phyloP scores from a whole-genome alignment of 768 basidiomycete species.

The Dioszegia hungarica region DNA sequence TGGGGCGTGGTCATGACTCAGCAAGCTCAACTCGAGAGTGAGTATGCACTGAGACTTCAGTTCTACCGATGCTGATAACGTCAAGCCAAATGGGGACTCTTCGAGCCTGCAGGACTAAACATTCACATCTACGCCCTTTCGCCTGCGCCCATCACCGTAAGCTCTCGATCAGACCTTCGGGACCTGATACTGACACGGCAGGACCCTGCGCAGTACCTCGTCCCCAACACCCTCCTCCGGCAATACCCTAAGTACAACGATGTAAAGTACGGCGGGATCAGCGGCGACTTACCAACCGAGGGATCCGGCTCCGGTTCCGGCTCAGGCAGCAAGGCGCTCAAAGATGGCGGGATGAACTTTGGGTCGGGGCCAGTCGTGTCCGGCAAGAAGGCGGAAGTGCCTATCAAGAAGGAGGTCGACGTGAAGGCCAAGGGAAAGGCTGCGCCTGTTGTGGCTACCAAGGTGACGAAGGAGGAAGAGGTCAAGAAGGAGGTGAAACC shows the following conservation, averaged over 20 bases:
- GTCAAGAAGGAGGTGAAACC: neutral
- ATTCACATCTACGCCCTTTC: conserved; percentile 38
- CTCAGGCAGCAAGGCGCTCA: conserved; percentile 13
- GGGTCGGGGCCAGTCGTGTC: neutral
- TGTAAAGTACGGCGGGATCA: conserved; percentile 35
- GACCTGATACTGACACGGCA: neutral
- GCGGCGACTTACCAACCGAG: conserved; percentile 21
- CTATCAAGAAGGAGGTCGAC: conserved; percentile 10
- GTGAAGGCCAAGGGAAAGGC: conserved; percentile 5
- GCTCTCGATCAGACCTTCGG: neutral
- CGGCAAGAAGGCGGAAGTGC: neutral
- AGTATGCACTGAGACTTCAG: neutral
- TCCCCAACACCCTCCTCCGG: conserved; percentile 21
- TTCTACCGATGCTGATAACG: neutral
- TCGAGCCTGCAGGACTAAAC: conserved; percentile 21
- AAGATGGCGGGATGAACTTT: conserved; percentile 38
- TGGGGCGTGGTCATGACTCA: conserved; percentile 36
- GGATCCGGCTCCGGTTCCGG: neutral
- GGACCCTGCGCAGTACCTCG: conserved; percentile 40
- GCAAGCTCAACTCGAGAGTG: conserved; percentile 28
- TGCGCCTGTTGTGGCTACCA: neutral
- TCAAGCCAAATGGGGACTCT: conserved; percentile 30
- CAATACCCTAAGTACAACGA: conserved; percentile 24
- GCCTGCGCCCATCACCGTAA: conserved; percentile 27
- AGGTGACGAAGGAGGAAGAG: neutral